Percentiles rank a stretch among this genome's conserved stretches.
These are phyloP conservation scores for Chrysanthemum makinoi DNA, from an alignment of 129 eudicot genomes.

Conservation along the genomic window DNA sequence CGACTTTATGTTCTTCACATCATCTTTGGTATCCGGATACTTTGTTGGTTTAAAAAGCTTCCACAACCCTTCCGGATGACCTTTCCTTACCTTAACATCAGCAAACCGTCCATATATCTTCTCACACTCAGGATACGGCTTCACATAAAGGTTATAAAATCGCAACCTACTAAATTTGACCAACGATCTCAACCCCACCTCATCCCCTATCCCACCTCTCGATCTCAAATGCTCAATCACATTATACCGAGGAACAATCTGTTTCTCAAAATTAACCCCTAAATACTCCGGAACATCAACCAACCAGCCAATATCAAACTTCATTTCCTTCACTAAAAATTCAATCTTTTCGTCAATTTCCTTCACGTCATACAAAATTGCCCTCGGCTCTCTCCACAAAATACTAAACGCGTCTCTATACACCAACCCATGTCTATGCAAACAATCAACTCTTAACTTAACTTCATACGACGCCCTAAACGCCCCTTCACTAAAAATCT, in stretches of 20 bases:
- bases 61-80: slow-evolving; percentile 86
- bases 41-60: slow-evolving; percentile 72
- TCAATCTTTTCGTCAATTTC: slow-evolving; percentile 77
- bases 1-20: slow-evolving; percentile 57
- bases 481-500: slow-evolving; percentile 50
- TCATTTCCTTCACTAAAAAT: slow-evolving; percentile 56
- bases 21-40: slow-evolving; percentile 53
- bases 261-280: slow-evolving; percentile 78
- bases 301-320: slow-evolving; percentile 56
- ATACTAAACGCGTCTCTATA: slow-evolving; percentile 68
- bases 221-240: slow-evolving; percentile 82
- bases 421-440: slow-evolving; percentile 64
- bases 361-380: slow-evolving; percentile 46
- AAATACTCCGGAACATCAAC: slow-evolving; percentile 83
- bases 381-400: slow-evolving; percentile 80
- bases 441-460: slow-evolving; percentile 74
- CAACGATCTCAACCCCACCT: slow-evolving; percentile 58
- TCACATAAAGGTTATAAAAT: slow-evolving; percentile 87
- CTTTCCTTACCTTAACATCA: slow-evolving; percentile 35
- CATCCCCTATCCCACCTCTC: slow-evolving; percentile 72
- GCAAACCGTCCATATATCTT: slow-evolving; percentile 67
- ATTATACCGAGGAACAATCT: slow-evolving; percentile 75
- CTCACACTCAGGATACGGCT: slow-evolving; percentile 93
- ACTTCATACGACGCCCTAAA: slow-evolving; percentile 67
- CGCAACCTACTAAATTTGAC: slow-evolving; percentile 70